Evolutionary conservation across 306 rosid genomes (phyloP).

Genomic region (Casuarina glauca): DNA sequence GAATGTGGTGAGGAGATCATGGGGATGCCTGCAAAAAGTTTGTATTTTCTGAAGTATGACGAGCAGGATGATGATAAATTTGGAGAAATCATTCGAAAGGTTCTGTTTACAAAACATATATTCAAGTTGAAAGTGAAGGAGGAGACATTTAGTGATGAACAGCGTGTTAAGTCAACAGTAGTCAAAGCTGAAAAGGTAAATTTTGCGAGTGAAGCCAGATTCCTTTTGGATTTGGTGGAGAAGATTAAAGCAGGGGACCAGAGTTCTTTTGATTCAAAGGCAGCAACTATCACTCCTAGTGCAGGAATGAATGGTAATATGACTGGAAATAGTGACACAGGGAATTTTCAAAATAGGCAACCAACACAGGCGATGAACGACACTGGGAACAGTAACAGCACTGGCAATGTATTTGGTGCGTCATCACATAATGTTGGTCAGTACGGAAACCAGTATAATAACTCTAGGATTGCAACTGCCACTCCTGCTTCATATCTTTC

Average conservation of each 20-base stretch:
- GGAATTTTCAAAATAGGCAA: slow-evolving; percentile 40
- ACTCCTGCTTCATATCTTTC: slow-evolving; percentile 34
- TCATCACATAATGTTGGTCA: slow-evolving; percentile 49
- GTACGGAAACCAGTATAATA: slow-evolving; percentile 51
- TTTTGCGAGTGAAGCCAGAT: slow-evolving; percentile 41
- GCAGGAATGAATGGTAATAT: slow-evolving; percentile 32
- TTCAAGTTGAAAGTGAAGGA: no score
- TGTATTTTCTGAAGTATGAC: no score
- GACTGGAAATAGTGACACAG: slow-evolving; percentile 17
- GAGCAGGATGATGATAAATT: no score
- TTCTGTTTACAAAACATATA: no score
- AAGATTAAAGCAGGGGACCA: slow-evolving; percentile 45
- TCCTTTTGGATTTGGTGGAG: slow-evolving; percentile 57
- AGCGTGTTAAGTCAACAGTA: no score
- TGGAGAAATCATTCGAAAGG: no score
- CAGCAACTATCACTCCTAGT: slow-evolving; percentile 35
- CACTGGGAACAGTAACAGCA: slow-evolving; percentile 25
- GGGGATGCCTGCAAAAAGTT: not conserved
- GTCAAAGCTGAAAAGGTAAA: no score
- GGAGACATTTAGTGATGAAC: no score
- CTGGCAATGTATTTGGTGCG: slow-evolving; percentile 49
- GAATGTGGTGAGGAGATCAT: no score
- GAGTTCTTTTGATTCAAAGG: slow-evolving; percentile 27
- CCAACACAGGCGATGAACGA: slow-evolving; percentile 32
- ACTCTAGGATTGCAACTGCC: slow-evolving; percentile 31